These are phyloP conservation scores for Aureobasidium musti DNA, from an alignment of 2,329 filamentous ascomycete species.

Conservation along the genomic window DNA sequence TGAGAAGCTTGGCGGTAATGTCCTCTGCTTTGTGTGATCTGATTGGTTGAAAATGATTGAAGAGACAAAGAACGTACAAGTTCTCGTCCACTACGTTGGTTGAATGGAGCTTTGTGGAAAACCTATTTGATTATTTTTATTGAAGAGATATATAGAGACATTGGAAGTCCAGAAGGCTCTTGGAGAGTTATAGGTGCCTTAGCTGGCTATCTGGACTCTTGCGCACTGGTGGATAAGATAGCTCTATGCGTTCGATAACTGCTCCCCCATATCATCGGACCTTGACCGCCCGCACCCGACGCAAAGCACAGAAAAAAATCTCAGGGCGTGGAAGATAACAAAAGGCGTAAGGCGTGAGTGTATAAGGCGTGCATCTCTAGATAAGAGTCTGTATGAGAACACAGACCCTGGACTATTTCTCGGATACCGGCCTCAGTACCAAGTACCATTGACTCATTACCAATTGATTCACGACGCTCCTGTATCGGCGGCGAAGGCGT, in stretches of 20 bases:
- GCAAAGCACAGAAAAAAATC: conserved; percentile 3
- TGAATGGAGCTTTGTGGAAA: no score
- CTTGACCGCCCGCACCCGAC: not conserved
- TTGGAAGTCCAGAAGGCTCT: not conserved
- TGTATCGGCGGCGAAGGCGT: conserved; percentile 19
- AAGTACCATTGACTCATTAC: conserved; percentile 24
- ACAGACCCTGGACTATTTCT: not conserved
- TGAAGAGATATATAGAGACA: not conserved
- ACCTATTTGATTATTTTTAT: no score
- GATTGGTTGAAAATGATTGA: not conserved
- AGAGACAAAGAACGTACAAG: no score
- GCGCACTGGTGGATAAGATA: not conserved
- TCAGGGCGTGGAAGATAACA: conserved; percentile 16
- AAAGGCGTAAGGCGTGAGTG: conserved; percentile 13
- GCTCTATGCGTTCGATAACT: not conserved
- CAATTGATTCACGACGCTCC: conserved; percentile 7
- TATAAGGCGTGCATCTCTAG: not conserved
- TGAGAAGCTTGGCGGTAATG: not conserved
- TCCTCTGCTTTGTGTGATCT: not conserved
- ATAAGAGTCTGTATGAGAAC: not conserved
- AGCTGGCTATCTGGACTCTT: not conserved
- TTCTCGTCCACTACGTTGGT: no score
- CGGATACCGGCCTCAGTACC: not conserved
- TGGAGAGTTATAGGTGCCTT: not conserved
- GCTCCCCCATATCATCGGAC: not conserved